A percentile compares a stretch with the other conserved stretches of the same genome.
These are phyloP conservation scores for Yarrowia galli DNA, from an alignment of 1,139 yeast genomes.

Conservation along the genomic window DNA sequence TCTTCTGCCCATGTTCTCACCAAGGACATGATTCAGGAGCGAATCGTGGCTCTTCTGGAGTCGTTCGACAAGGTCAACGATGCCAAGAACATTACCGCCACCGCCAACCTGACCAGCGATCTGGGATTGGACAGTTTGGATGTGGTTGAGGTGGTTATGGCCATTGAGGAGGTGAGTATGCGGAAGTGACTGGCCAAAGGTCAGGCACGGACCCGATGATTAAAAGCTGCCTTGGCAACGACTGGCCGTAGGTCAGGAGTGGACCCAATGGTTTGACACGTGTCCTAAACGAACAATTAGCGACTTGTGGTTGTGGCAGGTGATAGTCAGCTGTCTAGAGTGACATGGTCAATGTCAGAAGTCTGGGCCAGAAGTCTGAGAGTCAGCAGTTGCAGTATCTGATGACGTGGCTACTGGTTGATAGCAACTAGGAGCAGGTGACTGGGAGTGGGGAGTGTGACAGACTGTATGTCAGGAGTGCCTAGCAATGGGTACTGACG, in stretches of 20 bases:
- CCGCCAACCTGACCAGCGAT: constrained; percentile 72
- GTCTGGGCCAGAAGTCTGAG: no score
- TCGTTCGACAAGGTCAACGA: constrained; percentile 71
- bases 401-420: no score
- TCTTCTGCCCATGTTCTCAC: constrained; percentile 44
- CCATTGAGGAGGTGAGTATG: constrained; percentile 66
- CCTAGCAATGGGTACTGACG: no score
- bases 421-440: no score
- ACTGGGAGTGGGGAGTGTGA: no score
- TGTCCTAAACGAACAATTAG: no score
- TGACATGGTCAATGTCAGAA: no score
- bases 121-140: constrained; percentile 88
- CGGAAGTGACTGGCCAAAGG: neutral
- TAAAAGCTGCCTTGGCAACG: neutral
- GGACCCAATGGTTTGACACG: neutral
- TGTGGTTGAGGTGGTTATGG: constrained; percentile 89
- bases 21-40: constrained; percentile 62
- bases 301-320: no score
- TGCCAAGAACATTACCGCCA: constrained; percentile 52
- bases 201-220: neutral
- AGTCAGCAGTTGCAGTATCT: no score
- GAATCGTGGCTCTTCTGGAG: constrained; percentile 78
- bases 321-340: no score
- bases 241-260: neutral
- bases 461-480: no score